Percentiles rank a stretch among this genome's conserved stretches.
These are phyloP conservation scores for Fusarium sp. DNA, from an alignment of 2,329 filamentous ascomycete species.

Conservation along the genomic window DNA sequence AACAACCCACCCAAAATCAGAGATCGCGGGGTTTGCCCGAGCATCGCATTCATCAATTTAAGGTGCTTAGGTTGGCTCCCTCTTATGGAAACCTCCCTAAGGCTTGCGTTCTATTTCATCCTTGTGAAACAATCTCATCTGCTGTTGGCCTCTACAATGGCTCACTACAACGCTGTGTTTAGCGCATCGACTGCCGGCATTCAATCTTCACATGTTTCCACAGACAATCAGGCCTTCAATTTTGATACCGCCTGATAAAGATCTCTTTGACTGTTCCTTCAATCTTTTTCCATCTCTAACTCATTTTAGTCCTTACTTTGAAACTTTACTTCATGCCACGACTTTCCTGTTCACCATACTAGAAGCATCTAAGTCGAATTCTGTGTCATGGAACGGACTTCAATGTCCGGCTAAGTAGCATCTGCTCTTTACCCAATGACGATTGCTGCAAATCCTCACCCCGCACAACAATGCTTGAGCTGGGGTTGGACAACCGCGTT, in stretches of 20 bases:
- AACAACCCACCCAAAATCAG: constrained; percentile 23
- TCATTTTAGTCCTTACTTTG: background rate
- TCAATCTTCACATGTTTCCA: background rate
- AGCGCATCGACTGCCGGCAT: background rate
- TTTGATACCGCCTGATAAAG: background rate
- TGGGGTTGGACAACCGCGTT: constrained; percentile 39
- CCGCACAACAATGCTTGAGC: constrained; percentile 27
- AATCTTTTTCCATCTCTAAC: background rate
- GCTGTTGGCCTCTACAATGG: background rate
- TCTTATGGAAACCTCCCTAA: background rate
- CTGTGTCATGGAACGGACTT: constrained; percentile 43
- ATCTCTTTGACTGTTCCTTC: background rate
- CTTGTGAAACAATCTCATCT: background rate
- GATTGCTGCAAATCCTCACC: constrained; percentile 21
- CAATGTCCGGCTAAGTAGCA: constrained; percentile 41
- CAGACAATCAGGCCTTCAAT: background rate
- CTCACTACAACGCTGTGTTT: constrained; percentile 6
- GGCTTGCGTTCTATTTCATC: background rate
- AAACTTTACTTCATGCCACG: background rate
- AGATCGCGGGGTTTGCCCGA: constrained; percentile 24
- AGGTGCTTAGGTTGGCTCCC: background rate
- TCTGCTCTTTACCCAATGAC: constrained; percentile 37
- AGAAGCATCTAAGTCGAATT: background rate
- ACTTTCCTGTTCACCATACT: background rate
- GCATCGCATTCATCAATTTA: constrained; percentile 1